These are phyloP conservation scores for Arthroderma sp. DNA, from an alignment of 2,329 filamentous ascomycete species.

Conservation along the genomic window DNA sequence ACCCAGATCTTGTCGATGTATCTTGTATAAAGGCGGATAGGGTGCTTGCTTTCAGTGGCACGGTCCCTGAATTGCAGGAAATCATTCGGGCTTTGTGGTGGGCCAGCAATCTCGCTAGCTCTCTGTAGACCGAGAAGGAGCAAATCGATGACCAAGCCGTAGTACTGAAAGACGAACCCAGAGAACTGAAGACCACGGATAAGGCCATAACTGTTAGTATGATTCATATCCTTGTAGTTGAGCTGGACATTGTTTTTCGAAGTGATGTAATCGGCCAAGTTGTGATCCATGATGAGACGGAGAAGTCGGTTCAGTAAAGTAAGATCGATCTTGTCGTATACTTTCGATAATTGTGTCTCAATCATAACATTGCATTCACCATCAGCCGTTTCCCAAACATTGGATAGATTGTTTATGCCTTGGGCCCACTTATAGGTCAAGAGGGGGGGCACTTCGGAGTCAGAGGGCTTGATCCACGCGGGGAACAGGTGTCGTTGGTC, in stretches of 20 bases:
- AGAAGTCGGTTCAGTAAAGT: constrained; percentile 88
- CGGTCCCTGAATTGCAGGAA: constrained; percentile 94
- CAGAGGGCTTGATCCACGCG: constrained; percentile 97
- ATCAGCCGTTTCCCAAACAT: constrained; percentile 86
- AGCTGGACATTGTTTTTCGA: constrained; percentile 99
- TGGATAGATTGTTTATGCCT: constrained; percentile 93
- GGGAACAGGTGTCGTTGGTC: constrained; percentile 96
- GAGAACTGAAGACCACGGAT: constrained; percentile 97
- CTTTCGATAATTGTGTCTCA: constrained; percentile 95
- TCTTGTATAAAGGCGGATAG: constrained; percentile 91
- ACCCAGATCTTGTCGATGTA: constrained; percentile 99
- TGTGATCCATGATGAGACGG: constrained; percentile 97
- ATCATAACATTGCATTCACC: constrained; percentile 98
- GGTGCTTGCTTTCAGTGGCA: constrained; percentile 82
- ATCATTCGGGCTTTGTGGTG: constrained; percentile 87
- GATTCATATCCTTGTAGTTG: constrained; percentile 99
- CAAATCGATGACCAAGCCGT: constrained; percentile 87
- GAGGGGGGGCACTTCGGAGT: constrained; percentile 90
- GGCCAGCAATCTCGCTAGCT: constrained; percentile 94
- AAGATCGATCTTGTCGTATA: constrained; percentile 98
- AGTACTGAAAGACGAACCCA: constrained; percentile 98
- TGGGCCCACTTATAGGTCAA: constrained; percentile 98
- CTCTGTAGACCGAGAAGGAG: constrained; percentile 84
- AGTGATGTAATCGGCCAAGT: constrained; percentile 96
- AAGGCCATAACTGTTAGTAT: constrained; percentile 97